Percentiles rank a stretch among this genome's conserved stretches.
Conservation (phyloP, 2,329 filamentous ascomycete genomes). For the Didymella glomerata region DNA sequence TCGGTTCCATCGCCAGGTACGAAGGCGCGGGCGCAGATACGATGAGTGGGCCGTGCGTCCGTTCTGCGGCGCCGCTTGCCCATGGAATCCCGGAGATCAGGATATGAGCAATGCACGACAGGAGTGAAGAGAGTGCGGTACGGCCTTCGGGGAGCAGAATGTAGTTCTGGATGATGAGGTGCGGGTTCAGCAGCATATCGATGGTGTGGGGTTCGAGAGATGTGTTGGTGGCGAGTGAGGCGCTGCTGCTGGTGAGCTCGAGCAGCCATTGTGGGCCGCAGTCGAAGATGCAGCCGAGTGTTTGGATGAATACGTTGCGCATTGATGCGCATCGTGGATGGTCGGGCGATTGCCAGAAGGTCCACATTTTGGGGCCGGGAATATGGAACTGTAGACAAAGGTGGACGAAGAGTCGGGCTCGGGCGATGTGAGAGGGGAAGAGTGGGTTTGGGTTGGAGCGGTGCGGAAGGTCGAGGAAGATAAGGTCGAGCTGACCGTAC, state of each 20-base stretch:
- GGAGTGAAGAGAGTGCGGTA: conserved; percentile 27
- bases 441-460: conserved; percentile 39
- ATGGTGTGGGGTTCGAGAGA: conserved; percentile 30
- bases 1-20: conserved; percentile 5
- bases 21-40: conserved; percentile 28
- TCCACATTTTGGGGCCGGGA: conserved; percentile 37
- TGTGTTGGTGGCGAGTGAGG: conserved; percentile 27
- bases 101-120: conserved; percentile 31
- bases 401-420: conserved; percentile 48
- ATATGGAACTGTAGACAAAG: conserved; percentile 44
- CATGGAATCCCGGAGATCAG: conserved; percentile 47
- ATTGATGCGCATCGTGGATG: conserved; percentile 51
- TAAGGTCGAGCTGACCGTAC: conserved; percentile 52
- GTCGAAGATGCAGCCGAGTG: conserved; percentile 52
- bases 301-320: conserved; percentile 54
- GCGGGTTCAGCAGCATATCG: conserved; percentile 41
- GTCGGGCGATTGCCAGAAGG: conserved; percentile 34
- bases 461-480: conserved; percentile 50
- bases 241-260: conserved; percentile 44
- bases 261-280: conserved; percentile 53
- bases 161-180: conserved; percentile 51
- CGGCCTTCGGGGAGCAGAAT: conserved; percentile 39
- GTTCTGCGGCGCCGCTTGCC: conserved; percentile 42
- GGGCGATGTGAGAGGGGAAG: conserved; percentile 37
- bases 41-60: conserved; percentile 44